phyloP scores from a whole-genome alignment of 768 basidiomycete genomes.

The Tricholoma terreum region DNA sequence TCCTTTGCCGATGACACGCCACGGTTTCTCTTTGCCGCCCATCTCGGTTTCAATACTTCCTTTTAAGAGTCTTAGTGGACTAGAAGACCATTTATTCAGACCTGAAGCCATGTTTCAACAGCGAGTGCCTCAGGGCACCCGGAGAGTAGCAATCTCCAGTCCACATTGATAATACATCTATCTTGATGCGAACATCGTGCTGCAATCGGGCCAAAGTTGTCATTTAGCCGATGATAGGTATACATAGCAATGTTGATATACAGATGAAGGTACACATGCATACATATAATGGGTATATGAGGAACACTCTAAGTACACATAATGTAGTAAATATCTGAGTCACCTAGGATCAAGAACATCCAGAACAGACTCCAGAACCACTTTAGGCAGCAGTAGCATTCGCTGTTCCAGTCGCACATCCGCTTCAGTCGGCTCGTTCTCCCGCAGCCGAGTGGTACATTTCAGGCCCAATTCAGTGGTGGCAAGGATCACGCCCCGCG shows the following conservation, averaged over 20 bases:
- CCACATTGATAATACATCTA: no score
- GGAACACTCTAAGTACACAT: background rate
- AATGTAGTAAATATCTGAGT: background rate
- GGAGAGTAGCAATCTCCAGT: no score
- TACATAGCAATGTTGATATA: background rate
- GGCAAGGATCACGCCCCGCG: conserved; percentile 53
- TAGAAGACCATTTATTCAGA: no score
- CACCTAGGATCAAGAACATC: conserved; percentile 37
- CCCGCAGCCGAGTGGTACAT: conserved; percentile 53
- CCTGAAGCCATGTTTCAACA: no score
- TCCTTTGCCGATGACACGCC: no score
- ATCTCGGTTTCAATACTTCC: no score
- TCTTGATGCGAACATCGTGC: no score
- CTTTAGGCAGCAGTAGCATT: conserved; percentile 67
- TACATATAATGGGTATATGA: background rate
- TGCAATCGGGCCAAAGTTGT: no score
- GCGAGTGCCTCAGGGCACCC: no score
- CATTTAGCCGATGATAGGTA: no score
- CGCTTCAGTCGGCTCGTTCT: conserved; percentile 17
- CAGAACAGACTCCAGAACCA: conserved; percentile 69
- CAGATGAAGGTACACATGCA: background rate
- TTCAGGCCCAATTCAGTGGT: conserved; percentile 72
- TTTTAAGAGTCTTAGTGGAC: no score
- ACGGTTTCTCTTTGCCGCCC: no score
- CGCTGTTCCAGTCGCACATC: conserved; percentile 52